Percentiles rank a stretch among this genome's conserved stretches.
Conservation (phyloP, 1,284 basidiomycete species). For the Vanrija pseudolonga region DNA sequence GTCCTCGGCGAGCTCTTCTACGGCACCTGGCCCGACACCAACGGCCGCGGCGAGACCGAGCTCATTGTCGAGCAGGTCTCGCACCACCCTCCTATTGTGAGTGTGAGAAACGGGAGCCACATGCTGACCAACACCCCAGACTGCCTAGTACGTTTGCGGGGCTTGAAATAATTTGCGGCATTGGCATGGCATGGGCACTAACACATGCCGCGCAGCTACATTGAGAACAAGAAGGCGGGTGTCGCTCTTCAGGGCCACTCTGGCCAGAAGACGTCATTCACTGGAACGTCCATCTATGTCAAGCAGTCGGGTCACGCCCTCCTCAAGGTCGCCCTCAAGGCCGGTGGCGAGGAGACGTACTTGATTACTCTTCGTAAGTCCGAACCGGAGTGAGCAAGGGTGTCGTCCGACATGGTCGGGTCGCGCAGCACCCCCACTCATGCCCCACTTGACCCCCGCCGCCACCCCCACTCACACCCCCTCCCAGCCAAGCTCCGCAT, state of each 20-base stretch:
- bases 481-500: constrained; percentile 62
- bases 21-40: constrained; percentile 78
- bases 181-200: constrained; percentile 8
- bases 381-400: no score
- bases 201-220: constrained; percentile 59
- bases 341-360: constrained; percentile 65
- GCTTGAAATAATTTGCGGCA: not conserved
- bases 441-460: no score
- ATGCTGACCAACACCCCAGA: constrained; percentile 43
- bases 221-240: constrained; percentile 78
- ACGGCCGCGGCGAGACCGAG: constrained; percentile 75
- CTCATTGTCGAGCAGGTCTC: constrained; percentile 96
- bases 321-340: constrained; percentile 62
- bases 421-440: no score
- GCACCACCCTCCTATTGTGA: constrained; percentile 78
- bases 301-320: constrained; percentile 94
- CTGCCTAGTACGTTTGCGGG: constrained; percentile 34
- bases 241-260: constrained; percentile 81
- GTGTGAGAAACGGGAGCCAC: constrained; percentile 9
- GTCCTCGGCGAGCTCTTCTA: constrained; percentile 95
- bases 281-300: constrained; percentile 73
- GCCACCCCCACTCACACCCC: not conserved
- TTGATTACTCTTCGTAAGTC: constrained; percentile 76
- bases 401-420: no score
- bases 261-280: constrained; percentile 85